These are phyloP conservation scores for Apiotrichum veenhuisii DNA, from an alignment of 1,284 basidiomycete genomes.

Conservation along the genomic window DNA sequence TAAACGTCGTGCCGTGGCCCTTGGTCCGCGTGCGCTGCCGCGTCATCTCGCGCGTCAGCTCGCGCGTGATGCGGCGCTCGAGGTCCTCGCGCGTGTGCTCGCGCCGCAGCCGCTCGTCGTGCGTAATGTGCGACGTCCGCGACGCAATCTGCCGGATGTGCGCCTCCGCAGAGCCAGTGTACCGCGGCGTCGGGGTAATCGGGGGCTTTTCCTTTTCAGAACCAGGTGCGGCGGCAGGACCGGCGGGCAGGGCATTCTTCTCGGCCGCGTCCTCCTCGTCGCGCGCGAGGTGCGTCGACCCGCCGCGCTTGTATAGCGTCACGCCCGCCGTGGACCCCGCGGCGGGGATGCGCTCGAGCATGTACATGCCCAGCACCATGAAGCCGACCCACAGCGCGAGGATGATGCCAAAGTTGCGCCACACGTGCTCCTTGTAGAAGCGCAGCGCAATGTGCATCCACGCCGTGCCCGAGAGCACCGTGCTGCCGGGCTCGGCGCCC, in stretches of 20 bases:
- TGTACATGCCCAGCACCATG: constrained; percentile 16
- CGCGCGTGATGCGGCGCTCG: background rate
- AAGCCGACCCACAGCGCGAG: constrained; percentile 42
- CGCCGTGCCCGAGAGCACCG: constrained; percentile 22
- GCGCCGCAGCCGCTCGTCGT: background rate
- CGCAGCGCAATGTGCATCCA: constrained; percentile 46
- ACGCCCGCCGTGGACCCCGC: constrained; percentile 39
- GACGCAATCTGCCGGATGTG: background rate
- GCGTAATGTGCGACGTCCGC: background rate
- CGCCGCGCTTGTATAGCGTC: constrained; percentile 38
- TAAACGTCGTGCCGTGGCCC: constrained; percentile 36
- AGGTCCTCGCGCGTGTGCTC: background rate
- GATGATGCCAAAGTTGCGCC: constrained; percentile 53
- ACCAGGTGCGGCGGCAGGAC: too few relatives aligned
- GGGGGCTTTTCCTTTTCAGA: background rate
- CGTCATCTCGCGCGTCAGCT: constrained; percentile 1
- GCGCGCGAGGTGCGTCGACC: too few relatives aligned
- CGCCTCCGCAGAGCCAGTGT: background rate
- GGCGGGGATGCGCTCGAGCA: constrained; percentile 26
- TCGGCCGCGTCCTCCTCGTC: constrained; percentile 26
- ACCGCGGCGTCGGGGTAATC: background rate
- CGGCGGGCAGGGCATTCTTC: too few relatives aligned
- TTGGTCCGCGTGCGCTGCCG: too few relatives aligned
- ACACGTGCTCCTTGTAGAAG: constrained; percentile 48
- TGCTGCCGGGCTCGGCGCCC: constrained; percentile 31